Evolutionary conservation across 176 grass and related monocot genomes (phyloP).

Genomic region (Triticum urartu): DNA sequence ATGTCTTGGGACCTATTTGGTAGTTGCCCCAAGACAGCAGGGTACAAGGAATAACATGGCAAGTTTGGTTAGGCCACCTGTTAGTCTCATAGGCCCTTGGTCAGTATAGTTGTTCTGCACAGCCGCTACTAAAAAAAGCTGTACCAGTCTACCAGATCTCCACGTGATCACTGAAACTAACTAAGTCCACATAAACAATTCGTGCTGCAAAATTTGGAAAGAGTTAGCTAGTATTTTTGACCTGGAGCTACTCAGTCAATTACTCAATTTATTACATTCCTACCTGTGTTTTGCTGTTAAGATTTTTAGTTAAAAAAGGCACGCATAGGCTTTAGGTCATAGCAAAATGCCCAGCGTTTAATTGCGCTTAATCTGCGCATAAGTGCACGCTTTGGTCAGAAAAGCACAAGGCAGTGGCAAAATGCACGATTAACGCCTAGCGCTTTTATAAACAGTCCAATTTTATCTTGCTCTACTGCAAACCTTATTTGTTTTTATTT

Average conservation of each 20-base stretch:
- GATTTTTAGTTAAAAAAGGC: neutral
- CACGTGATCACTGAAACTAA: slow-evolving; percentile 11
- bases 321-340: no score
- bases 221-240: neutral
- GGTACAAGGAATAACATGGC: neutral
- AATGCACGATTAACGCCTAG: no score
- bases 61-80: slow-evolving; percentile 9
- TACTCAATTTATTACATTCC: slow-evolving; percentile 10
- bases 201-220: slow-evolving; percentile 4
- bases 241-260: neutral
- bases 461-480: no score
- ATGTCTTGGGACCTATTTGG: slow-evolving; percentile 15
- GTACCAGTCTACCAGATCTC: neutral
- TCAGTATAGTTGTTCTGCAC: neutral
- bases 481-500: no score
- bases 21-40: neutral
- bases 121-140: neutral
- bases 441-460: no score
- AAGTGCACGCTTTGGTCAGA: no score
- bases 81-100: neutral
- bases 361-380: no score
- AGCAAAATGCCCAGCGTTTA: no score
- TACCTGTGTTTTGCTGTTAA: neutral
- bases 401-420: no score
- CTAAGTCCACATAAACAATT: neutral